Evolutionary conservation across 1,284 basidiomycete genomes (phyloP), one percentile per base, ranked within the genome.

Genomic region (Cutaneotrichosporon arboriforme): DNA sequence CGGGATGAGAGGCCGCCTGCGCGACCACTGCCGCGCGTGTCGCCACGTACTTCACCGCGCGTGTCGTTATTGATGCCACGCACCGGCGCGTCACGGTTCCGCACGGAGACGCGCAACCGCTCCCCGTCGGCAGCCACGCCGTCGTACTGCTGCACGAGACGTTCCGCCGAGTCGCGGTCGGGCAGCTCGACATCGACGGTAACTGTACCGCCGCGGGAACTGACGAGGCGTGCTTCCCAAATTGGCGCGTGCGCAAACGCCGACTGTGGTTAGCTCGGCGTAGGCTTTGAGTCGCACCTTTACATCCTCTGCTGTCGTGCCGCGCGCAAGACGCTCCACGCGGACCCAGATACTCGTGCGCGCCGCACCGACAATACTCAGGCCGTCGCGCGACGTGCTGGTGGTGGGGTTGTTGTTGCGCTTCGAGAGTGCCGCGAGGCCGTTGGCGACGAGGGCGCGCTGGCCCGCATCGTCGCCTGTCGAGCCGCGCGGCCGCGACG

Each of bases 251-350:
- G 82, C 61, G 85, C 84, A 79, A 92, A 92, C 54, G 90, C 90
- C 21, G 87, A 86, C 83, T 84, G 56, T 17, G 35, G 33, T 49
- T 39, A 52, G 51, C 44, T 15, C 12, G 13, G 20, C 33, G 13
- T 4, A 9, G 5, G 15, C 18, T 17, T n/a, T 9, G 31, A 13
- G 8, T 5, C 36, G 1, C 50, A 83, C 83, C 65, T 83, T 81
- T 50, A 91, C 89, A 66, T 91, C 88, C 33, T 86, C 88, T 20
- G 86, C 79, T 3, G 86, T 89, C 23, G 88, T 91, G 5, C 88
- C 89, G 17, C 74, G 75, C 7, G 85, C 86, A 23, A 91, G 75
- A 8, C 86, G 86, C 9, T 82, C 78, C 14, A 91, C 84, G 63
- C 89, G 82, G 0, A 91, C 83, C 46, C 87, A 83, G 55, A 86